A percentile compares a stretch with the other conserved stretches of the same genome.
These are phyloP conservation scores for Asterella californica DNA, from an alignment of 225 moss, liverwort and hornwort species.

Conservation along the genomic window DNA sequence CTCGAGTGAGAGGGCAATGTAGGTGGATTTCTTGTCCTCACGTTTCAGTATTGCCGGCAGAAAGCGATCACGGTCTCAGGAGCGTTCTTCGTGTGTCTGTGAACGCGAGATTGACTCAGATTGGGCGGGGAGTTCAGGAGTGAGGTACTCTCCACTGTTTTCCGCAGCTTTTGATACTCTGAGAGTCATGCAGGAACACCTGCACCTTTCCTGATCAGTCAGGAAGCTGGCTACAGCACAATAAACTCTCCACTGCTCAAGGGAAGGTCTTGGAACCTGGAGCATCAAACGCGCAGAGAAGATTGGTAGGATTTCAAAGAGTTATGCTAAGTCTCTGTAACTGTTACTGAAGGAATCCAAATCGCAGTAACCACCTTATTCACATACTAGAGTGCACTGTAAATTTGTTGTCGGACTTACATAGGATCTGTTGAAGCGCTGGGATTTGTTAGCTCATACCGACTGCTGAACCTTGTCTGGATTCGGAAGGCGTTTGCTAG, in stretches of 20 bases:
- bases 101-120: not conserved
- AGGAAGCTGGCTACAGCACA: not conserved
- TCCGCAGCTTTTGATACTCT: not conserved
- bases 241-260: not conserved
- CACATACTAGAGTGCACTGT: too few species aligned
- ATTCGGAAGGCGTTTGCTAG: too few species aligned
- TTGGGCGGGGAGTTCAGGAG: not conserved
- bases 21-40: not conserved
- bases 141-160: not conserved
- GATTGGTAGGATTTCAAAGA: not conserved
- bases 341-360: too few species aligned
- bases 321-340: not conserved
- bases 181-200: too few species aligned
- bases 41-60: not conserved
- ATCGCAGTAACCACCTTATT: too few species aligned
- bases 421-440: too few species aligned
- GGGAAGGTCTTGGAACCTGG: not conserved
- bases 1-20: not conserved
- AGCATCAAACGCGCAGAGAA: not conserved
- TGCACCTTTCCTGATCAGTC: not conserved
- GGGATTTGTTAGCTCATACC: too few species aligned
- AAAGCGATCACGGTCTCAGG: not conserved
- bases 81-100: not conserved
- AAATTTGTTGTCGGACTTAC: too few species aligned
- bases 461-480: too few species aligned